Conservation (phyloP, 2,329 filamentous ascomycete genomes). For the Scedosporium boydii region DNA sequence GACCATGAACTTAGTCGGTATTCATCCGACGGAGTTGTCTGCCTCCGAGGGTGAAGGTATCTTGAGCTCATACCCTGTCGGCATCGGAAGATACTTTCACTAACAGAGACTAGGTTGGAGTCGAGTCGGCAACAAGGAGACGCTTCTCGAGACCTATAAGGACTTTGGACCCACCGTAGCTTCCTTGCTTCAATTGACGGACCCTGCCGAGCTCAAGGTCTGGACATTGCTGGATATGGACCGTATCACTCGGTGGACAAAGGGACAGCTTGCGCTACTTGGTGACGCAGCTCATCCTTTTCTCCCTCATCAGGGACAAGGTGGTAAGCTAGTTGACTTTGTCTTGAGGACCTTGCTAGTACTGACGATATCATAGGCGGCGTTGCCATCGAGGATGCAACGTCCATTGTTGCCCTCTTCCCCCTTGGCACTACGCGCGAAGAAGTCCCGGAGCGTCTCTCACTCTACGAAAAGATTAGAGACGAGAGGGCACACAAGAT, state of each 20-base stretch:
- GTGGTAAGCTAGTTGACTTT: slow-evolving; percentile 23
- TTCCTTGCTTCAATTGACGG: slow-evolving; percentile 30
- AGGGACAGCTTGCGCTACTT: slow-evolving; percentile 44
- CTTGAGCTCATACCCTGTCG: slow-evolving; percentile 6
- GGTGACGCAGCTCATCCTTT: slow-evolving; percentile 64
- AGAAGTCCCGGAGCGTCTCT: slow-evolving; percentile 44
- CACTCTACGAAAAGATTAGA: slow-evolving; percentile 49
- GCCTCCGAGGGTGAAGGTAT: slow-evolving; percentile 8
- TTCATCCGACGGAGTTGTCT: slow-evolving; percentile 30
- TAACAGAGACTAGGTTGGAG: slow-evolving; percentile 26
- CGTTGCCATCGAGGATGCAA: slow-evolving; percentile 60
- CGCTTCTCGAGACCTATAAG: slow-evolving; percentile 26
- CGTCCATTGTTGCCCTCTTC: slow-evolving; percentile 47
- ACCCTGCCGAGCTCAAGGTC: slow-evolving; percentile 37
- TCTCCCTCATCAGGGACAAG: slow-evolving; percentile 32
- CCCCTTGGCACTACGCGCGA: slow-evolving; percentile 29
- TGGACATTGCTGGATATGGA: slow-evolving; percentile 57
- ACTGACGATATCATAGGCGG: slow-evolving; percentile 49
- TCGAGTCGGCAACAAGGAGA: slow-evolving; percentile 22
- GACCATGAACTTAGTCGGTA: slow-evolving; percentile 38
- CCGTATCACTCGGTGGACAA: slow-evolving; percentile 43
- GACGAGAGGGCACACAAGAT: slow-evolving; percentile 47
- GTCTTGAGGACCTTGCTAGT: slow-evolving; percentile 7
- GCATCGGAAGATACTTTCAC: neutral
- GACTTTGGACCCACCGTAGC: slow-evolving; percentile 31